phyloP scores from a whole-genome alignment of 2,329 filamentous ascomycete species.

The Fusarium avenaceum region DNA sequence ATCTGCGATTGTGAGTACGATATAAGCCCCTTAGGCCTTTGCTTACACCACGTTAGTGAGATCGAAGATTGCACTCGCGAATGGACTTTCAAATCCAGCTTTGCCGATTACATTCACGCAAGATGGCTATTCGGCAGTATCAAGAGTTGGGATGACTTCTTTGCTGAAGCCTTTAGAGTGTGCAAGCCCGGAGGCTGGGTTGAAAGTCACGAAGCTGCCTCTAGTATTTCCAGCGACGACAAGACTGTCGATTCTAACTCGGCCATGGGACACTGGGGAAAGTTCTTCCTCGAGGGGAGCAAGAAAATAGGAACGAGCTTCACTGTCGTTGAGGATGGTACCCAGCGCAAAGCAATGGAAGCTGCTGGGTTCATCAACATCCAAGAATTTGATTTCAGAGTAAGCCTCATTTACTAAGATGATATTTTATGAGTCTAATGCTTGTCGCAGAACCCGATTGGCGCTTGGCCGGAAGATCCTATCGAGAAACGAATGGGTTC shows the following conservation, averaged over 20 bases:
- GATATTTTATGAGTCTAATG: fast-evolving
- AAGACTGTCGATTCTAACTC: constrained; percentile 47
- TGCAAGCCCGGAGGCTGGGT: constrained; percentile 68
- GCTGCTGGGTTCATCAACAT: constrained; percentile 44
- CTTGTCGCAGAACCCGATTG: constrained; percentile 36
- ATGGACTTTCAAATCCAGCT: constrained; percentile 49
- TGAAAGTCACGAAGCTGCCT: constrained; percentile 52
- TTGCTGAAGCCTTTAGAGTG: constrained; percentile 65
- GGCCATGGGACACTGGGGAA: constrained; percentile 49
- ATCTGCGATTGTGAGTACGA: constrained; percentile 58
- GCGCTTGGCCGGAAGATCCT: constrained; percentile 33
- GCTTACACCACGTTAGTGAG: constrained; percentile 6
- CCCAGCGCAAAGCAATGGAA: constrained; percentile 40
- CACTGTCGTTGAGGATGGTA: constrained; percentile 39
- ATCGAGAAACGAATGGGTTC: constrained; percentile 39
- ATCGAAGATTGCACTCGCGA: constrained; percentile 51
- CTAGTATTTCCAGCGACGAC: constrained; percentile 49
- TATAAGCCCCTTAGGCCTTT: fast-evolving
- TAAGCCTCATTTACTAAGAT: neutral
- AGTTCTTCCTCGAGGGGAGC: constrained; percentile 49
- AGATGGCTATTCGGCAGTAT: constrained; percentile 69
- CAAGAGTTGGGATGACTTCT: constrained; percentile 66
- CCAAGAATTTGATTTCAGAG: constrained; percentile 44
- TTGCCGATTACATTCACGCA: constrained; percentile 72
- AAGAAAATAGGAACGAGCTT: constrained; percentile 52